Evolutionary conservation across 2,329 filamentous ascomycete species (phyloP), one percentile per base, ranked within the genome.

Genomic region (Aquanectria penicillioides): DNA sequence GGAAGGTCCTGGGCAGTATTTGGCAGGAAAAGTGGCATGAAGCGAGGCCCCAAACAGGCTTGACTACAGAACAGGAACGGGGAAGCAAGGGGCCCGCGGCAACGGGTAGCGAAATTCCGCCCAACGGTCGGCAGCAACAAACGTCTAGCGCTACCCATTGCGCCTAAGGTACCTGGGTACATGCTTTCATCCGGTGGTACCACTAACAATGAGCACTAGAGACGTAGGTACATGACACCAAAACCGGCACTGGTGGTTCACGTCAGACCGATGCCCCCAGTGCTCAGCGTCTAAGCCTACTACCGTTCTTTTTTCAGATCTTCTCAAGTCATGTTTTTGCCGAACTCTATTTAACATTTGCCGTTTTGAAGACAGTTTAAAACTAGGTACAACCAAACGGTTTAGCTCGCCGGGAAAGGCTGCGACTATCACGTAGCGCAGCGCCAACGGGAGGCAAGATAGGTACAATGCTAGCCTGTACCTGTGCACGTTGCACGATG

Each of bases 51-150:
- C 15, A 37, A 34, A 49, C 46, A 37, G 17, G 33, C 29, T 49
- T 49, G 46, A 34, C 12, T 6, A 12, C 41, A 28, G 25, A 23
- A 22, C 23, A 26, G 26, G 28, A 38, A 33, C 34, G 38, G 28
- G 26, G 28, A 43, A n/a, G 17, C 29, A 31, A 29, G 38, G 53
- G 53, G 23, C 34, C 48, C 46, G 53, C 53, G 53, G 53, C 53
- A 51, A 44, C 46, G 28, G 23, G 12, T 36, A n/a, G 38, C 38
- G 33, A 20, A 17, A 36, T 48, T 49, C 46, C 53, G 46, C 53
- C 37, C 38, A 50, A 56, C 37, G 53, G 55, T 52, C 47, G 40
- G 38, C 37, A 57, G 37, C 47, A 57, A 25, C 29, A 38, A 18
- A 34, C 54, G 37, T 57, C 40, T 51, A 51, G 54, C 47, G 54